phyloP scores from a whole-genome alignment of 768 basidiomycete species.

The Naganishia onofrii region DNA sequence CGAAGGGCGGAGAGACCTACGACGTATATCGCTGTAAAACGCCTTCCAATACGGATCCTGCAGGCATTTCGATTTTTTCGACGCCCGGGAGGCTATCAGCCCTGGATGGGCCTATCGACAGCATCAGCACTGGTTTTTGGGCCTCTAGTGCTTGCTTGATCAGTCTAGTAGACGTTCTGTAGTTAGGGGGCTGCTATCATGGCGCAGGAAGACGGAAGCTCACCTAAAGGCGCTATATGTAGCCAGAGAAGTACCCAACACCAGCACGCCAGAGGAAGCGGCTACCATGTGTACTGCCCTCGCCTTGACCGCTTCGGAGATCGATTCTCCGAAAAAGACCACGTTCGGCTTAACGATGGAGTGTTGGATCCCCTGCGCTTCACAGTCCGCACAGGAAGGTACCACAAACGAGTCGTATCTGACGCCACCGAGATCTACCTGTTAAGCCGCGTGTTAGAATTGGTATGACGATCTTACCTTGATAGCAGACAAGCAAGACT shows the following conservation, averaged over 20 bases:
- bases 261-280: conserved; percentile 65
- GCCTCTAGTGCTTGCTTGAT: conserved; percentile 74
- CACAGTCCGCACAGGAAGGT: conserved; percentile 72
- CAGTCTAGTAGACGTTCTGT: conserved; percentile 59
- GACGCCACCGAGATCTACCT: conserved; percentile 79
- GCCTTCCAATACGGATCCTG: conserved; percentile 69
- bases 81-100: conserved; percentile 66
- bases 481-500: conserved; percentile 38
- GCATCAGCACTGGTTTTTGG: conserved; percentile 71
- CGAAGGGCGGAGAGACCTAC: neutral
- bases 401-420: conserved; percentile 74
- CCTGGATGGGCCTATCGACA: conserved; percentile 85
- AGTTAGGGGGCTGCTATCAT: neutral
- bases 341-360: conserved; percentile 71
- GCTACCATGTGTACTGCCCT: conserved; percentile 66
- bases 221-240: conserved; percentile 90
- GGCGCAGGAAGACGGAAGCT: conserved; percentile 26
- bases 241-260: conserved; percentile 86
- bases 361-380: conserved; percentile 60
- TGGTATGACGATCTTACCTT: neutral
- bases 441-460: neutral
- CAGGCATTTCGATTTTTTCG: conserved; percentile 74
- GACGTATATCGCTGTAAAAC: conserved; percentile 51
- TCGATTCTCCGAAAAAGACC: conserved; percentile 87
- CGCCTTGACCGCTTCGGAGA: conserved; percentile 63